Evolutionary conservation across 2,329 filamentous ascomycete species (phyloP).

Genomic region (Juglanconis juglandina): DNA sequence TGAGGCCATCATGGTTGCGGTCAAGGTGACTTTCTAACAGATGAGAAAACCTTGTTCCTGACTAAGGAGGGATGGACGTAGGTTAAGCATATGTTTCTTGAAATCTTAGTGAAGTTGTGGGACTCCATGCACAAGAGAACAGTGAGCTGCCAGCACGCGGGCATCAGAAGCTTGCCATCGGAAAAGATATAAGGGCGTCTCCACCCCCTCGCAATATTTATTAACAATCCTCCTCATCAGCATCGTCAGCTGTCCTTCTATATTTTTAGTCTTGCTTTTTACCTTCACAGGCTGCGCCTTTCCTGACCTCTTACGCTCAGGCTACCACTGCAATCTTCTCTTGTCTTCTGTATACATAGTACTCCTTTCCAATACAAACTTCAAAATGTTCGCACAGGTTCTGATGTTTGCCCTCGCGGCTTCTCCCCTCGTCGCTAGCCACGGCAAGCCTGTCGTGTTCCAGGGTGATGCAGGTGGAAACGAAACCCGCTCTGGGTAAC

Average conservation of each 20-base stretch:
- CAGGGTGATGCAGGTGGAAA: conserved; percentile 20
- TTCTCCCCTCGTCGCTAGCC: conserved; percentile 8
- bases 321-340: background rate
- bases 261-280: background rate
- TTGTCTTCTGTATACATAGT: background rate
- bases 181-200: background rate
- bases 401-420: conserved; percentile 6
- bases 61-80: background rate
- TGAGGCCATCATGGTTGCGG: background rate
- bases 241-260: background rate
- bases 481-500: conserved; percentile 19
- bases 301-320: background rate
- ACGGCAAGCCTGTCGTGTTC: conserved; percentile 19
- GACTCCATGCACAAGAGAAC: no score
- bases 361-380: background rate
- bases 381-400: background rate
- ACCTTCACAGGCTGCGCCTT: background rate
- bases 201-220: background rate
- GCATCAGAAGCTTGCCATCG: background rate
- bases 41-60: background rate
- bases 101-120: background rate
- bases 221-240: background rate
- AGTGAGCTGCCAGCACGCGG: no score
- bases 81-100: background rate
- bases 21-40: background rate